Evolutionary conservation across 2,329 filamentous ascomycete genomes (phyloP), one percentile per base, ranked within the genome.

Genomic region (Fusarium sp.): DNA sequence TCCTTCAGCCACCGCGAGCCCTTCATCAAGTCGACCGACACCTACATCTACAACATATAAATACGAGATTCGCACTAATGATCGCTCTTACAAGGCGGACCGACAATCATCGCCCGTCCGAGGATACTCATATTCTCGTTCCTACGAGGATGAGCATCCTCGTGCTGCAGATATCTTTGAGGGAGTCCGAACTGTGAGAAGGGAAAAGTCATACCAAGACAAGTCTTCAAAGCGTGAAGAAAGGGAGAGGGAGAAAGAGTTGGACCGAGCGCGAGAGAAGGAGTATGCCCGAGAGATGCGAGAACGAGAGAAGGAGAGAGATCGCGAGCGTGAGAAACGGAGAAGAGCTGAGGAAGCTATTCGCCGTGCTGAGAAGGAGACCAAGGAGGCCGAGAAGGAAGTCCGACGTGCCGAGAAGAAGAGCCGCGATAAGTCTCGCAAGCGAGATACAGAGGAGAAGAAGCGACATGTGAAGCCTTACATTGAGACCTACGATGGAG

Each of bases 31-130:
- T 63, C 65, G 69, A 56, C 58, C n/a, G 83, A 84, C 68, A 45
- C 79, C 83, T 23, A 78, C 85, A 15, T 60, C 78, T 30, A 77
- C 78, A 30, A 77, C 74, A 37, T 69, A 73, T 76, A 76, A 85
- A 73, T 78, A 84, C 76, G 84, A 89, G 49, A 81, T 89, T 45
- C 83, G 83, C 67, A 86, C 85, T 6, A 83, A 86, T 17, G 86
- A 89, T 59, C 86, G 78, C 81, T 14, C 83, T 3, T 85, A 83
- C 76, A 83, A 67, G 49, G 18, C 53, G 38, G 81, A 73, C 77
- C 70, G 37, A 40, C 80, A 5, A 13, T 38, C 64, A 37, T 77
- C 80, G 8, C 76, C 80, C 6, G 76, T 75, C 14, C 60, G 80
- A 63, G 69, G 78, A 14, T 84, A 84, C 68, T 50, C 75, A 30